These are phyloP conservation scores for Hemisphaericaspora subhashii DNA, from an alignment of 1,139 yeast species.

Conservation along the genomic window DNA sequence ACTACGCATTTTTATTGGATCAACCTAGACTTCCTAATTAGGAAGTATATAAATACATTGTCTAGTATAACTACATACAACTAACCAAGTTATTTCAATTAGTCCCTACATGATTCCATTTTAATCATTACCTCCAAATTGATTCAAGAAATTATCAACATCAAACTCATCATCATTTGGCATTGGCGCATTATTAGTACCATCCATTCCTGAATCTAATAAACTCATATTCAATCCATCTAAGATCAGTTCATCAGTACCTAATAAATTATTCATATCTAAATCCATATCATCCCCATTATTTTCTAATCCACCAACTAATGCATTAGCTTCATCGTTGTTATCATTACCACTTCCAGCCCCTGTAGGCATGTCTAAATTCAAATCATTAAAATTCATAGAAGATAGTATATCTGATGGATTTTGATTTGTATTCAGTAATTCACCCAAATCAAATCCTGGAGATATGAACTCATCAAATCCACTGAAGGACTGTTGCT, in stretches of 20 bases:
- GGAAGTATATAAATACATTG: constrained; percentile 23
- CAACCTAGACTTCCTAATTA: constrained; percentile 28
- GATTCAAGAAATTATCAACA: constrained; percentile 48
- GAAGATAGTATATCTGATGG: constrained; percentile 42
- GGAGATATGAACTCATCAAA: constrained; percentile 14
- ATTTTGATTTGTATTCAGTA: constrained; percentile 24
- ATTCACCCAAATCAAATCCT: constrained; percentile 13
- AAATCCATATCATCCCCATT: constrained; percentile 28
- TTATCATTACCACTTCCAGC: constrained; percentile 14
- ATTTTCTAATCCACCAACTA: constrained; percentile 3
- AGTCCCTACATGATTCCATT: not conserved
- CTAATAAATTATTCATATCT: constrained; percentile 43
- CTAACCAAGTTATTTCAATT: constrained; percentile 1
- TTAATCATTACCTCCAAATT: constrained; percentile 38
- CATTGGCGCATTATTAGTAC: constrained; percentile 16
- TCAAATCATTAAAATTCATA: constrained; percentile 26
- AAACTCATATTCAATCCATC: constrained; percentile 48
- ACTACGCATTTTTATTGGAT: constrained; percentile 28
- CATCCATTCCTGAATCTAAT: constrained; percentile 36
- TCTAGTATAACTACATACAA: not conserved
- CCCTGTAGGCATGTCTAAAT: constrained; percentile 12
- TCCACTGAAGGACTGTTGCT: constrained; percentile 11
- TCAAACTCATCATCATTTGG: constrained; percentile 39
- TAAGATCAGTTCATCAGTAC: constrained; percentile 43
- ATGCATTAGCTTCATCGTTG: constrained; percentile 9